Evolutionary conservation across 2,329 filamentous ascomycete genomes (phyloP).

Genomic region (Esteya vermicola): DNA sequence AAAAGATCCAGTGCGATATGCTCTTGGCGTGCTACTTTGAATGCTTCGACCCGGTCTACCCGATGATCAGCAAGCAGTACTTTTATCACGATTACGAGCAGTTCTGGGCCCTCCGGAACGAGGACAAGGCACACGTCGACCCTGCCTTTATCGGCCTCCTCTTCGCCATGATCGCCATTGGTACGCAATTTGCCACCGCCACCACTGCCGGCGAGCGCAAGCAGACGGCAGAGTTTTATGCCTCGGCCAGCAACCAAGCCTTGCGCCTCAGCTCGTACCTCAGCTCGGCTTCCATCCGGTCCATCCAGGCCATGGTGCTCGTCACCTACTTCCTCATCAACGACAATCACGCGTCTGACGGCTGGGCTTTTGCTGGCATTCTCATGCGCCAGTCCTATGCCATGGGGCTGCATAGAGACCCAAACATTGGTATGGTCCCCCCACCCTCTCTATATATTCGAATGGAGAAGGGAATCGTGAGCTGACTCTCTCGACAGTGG

Average conservation of each 20-base stretch:
- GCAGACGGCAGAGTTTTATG: conserved; percentile 69
- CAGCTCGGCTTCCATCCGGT: conserved; percentile 57
- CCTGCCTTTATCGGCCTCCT: conserved; percentile 57
- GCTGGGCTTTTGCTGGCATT: conserved; percentile 70
- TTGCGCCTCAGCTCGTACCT: conserved; percentile 63
- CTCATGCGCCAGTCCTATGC: conserved; percentile 66
- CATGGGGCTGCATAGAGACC: conserved; percentile 68
- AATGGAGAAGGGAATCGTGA: too few species aligned
- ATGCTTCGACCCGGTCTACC: conserved; percentile 66
- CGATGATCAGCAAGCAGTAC: conserved; percentile 61
- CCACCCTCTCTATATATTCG: conserved; percentile 9
- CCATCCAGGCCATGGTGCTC: conserved; percentile 70
- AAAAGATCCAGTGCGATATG: conserved; percentile 62
- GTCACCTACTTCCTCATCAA: conserved; percentile 76
- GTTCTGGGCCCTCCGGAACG: conserved; percentile 51
- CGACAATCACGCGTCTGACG: conserved; percentile 71
- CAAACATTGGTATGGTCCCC: conserved; percentile 45
- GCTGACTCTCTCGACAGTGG: conserved; percentile 23
- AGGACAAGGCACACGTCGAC: conserved; percentile 48
- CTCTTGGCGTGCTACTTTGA: conserved; percentile 51
- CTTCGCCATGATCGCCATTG: conserved; percentile 64
- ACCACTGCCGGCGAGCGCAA: conserved; percentile 47
- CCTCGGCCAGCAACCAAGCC: conserved; percentile 65
- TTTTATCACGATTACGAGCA: conserved; percentile 69
- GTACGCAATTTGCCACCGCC: conserved; percentile 59